Conservation (phyloP, 2,329 filamentous ascomycete species). For the Cladosporium sp. region DNA sequence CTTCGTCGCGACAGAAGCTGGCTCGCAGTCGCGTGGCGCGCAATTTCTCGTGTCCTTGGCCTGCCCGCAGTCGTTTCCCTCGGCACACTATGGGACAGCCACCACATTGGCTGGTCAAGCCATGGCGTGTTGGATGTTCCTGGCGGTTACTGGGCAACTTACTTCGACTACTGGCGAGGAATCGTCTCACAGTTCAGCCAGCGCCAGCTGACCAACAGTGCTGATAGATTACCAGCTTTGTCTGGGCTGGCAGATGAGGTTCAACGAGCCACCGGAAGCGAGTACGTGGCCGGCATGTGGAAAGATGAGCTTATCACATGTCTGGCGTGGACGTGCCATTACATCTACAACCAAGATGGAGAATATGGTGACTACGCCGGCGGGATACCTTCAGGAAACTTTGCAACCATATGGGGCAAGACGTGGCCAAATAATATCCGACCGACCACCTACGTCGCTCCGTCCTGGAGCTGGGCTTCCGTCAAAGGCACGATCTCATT, state of each 20-base stretch:
- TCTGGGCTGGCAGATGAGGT: slow-evolving; percentile 5
- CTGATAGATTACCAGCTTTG: neutral
- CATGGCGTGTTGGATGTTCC: neutral
- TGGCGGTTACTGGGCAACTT: slow-evolving; percentile 3
- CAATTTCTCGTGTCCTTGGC: neutral
- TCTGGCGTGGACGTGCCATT: neutral
- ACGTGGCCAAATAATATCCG: neutral
- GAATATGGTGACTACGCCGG: neutral
- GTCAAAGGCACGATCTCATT: slow-evolving; percentile 5
- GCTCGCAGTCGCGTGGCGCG: neutral
- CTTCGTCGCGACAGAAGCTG: neutral
- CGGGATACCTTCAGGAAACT: neutral
- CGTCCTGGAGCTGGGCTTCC: slow-evolving; percentile 24
- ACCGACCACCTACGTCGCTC: slow-evolving; percentile 12
- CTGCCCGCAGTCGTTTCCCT: neutral
- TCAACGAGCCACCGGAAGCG: neutral
- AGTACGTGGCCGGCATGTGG: neutral
- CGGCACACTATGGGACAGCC: neutral
- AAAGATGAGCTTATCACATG: slow-evolving; percentile 6
- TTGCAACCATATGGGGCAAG: neutral
- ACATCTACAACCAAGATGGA: neutral
- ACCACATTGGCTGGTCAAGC: neutral
- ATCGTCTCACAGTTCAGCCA: slow-evolving; percentile 1
- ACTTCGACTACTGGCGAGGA: slow-evolving; percentile 7
- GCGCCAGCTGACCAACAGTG: slow-evolving; percentile 3